These are phyloP conservation scores for Solanum clarkiae DNA, from an alignment of 257 asterid genomes.

Conservation along the genomic window DNA sequence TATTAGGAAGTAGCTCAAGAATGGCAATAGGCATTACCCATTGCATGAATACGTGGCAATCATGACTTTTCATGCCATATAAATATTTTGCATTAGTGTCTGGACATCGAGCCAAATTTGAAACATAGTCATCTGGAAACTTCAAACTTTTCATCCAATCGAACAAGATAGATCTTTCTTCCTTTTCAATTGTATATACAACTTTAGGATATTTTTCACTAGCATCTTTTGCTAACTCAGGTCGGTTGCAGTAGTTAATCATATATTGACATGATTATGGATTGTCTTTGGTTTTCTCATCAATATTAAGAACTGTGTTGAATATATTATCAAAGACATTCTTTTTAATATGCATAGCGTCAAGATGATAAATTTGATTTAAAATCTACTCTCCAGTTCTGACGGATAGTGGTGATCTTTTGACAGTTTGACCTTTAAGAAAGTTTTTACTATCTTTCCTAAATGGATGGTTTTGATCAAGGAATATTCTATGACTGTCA, in stretches of 20 bases:
- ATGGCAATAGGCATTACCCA: neutral
- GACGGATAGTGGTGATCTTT: neutral
- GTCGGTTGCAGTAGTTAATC: neutral
- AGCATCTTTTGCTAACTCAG: too few relatives aligned
- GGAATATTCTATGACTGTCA: neutral
- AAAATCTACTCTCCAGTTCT: too few relatives aligned
- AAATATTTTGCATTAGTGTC: too few relatives aligned
- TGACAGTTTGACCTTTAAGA: neutral
- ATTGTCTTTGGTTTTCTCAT: neutral
- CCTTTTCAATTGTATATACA: too few relatives aligned
- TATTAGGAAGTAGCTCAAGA: neutral
- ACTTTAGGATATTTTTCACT: too few relatives aligned
- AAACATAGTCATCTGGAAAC: too few relatives aligned
- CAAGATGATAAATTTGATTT: too few relatives aligned
- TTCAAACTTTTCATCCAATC: too few relatives aligned
- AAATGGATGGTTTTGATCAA: neutral
- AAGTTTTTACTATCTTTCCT: too few relatives aligned
- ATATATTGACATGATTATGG: neutral
- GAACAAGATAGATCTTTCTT: too few relatives aligned
- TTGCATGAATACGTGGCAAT: neutral
- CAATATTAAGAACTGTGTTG: too few relatives aligned
- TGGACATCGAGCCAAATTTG: neutral
- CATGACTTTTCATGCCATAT: neutral
- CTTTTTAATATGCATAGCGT: neutral
- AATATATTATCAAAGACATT: neutral